phyloP scores from a whole-genome alignment of 768 basidiomycete genomes.

The Boletus barrowsii region DNA sequence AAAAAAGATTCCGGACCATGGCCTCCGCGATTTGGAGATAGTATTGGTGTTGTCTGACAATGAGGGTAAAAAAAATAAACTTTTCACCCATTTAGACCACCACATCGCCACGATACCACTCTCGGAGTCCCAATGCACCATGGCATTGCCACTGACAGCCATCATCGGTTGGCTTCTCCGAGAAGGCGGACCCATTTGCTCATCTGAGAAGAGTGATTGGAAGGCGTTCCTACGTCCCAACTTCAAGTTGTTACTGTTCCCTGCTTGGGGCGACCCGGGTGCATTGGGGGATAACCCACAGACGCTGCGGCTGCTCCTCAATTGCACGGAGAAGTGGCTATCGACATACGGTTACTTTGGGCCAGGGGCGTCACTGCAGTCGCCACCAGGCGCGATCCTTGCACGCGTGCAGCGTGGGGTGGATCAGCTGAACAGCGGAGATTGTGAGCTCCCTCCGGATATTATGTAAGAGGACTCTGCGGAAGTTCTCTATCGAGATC shows the following conservation, averaged over 20 bases:
- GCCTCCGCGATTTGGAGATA: slow-evolving; percentile 2
- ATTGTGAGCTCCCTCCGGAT: no score
- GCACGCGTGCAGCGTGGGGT: no score
- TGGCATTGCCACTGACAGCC: not conserved
- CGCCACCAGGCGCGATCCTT: no score
- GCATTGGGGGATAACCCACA: not conserved
- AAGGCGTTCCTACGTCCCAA: not conserved
- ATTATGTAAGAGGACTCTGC: no score
- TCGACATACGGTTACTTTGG: no score
- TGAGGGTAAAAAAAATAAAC: not conserved
- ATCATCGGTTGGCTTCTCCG: not conserved
- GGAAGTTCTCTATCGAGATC: no score
- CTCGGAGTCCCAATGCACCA: not conserved
- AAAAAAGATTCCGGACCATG: not conserved
- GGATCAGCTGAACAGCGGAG: no score
- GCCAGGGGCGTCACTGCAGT: no score
- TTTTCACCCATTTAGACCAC: not conserved
- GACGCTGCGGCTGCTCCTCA: not conserved
- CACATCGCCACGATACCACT: not conserved
- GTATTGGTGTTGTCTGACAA: not conserved
- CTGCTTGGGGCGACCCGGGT: no score
- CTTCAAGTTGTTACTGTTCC: not conserved
- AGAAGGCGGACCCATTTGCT: not conserved
- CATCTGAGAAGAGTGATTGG: not conserved
- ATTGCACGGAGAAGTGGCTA: no score